These are phyloP conservation scores for Talaromyces rugulosus DNA, from an alignment of 2,329 filamentous ascomycete species.

Conservation along the genomic window DNA sequence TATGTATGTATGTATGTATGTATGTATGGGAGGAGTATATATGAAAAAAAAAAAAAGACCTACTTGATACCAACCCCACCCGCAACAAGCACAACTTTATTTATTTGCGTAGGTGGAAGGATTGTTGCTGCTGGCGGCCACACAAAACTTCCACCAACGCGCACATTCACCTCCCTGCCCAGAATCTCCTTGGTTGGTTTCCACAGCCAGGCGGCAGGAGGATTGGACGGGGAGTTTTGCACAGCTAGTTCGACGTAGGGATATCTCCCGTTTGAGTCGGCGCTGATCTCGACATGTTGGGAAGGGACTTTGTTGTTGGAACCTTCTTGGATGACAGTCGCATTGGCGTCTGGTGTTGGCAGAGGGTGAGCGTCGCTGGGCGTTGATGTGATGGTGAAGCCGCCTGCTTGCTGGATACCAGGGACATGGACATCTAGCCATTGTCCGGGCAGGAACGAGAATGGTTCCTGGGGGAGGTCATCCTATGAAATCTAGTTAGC, in stretches of 20 bases:
- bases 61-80: conserved; percentile 80
- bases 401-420: conserved; percentile 64
- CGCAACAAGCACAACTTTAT: conserved; percentile 68
- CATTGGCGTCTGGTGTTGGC: conserved; percentile 19
- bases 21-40: background rate
- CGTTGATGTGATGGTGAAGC: conserved; percentile 81
- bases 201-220: conserved; percentile 75
- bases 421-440: conserved; percentile 84
- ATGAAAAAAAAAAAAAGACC: conserved; percentile 21
- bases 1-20: background rate
- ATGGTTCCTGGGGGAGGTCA: conserved; percentile 21
- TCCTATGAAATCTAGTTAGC: background rate
- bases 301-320: background rate
- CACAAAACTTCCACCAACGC: conserved; percentile 76
- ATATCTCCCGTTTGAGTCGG: conserved; percentile 22
- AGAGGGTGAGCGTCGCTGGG: conserved; percentile 52
- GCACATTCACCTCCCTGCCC: conserved; percentile 57
- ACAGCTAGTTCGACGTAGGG: conserved; percentile 74
- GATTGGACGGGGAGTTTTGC: conserved; percentile 66
- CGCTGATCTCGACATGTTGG: conserved; percentile 17
- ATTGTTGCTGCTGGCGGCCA: conserved; percentile 56
- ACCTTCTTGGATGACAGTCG: conserved; percentile 8
- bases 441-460: conserved; percentile 74
- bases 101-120: conserved; percentile 42
- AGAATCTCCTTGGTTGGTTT: conserved; percentile 52